Base-by-base conservation (phyloP, 345 rosid species). In the Pistacia integerrima region DNA sequence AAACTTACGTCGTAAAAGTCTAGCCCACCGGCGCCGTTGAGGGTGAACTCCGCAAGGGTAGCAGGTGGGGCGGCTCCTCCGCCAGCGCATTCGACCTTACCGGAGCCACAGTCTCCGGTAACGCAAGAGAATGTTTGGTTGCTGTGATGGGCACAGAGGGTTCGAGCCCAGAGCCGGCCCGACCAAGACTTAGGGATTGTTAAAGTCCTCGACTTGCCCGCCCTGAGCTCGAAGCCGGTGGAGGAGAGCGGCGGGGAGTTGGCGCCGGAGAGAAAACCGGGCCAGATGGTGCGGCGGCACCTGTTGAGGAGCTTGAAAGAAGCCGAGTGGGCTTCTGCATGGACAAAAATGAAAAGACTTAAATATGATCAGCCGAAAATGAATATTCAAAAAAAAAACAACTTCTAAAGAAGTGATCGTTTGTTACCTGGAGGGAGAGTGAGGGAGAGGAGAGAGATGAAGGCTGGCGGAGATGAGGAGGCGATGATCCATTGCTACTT, bases 101-200 rank as follows among this genome's bases (percentile, higher is more conserved):
- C 94, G 54, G 97, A 89, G 54, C 93, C 98, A 35, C 99, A 95
- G 28, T 95, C 97, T n/a, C 78, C 98, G 36, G 93, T 93, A 1
- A 79, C 67, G 80, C 98, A 95, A 59, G 86, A 54, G 84, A 92
- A 93, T 35, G 88, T 85, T 0, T 59, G 67, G 55, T 84, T 79
- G 22, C 85, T 66, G 49, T 90, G 88, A 13, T 22, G 81, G 30
- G 81, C 57, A 66, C 99, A 92, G 67, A 80, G 78, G 51, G 91
- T 82, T 75, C 99, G 76, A 20, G 82, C 98, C 99, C 99, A 95
- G 73, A 93, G 72, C 69, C 98, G 93, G 35, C 98, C 99, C 14
- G 94, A 91, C 99, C 99, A 95, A 0, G 87, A 77, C 7, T 49
- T 20, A 8, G 98, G 99, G 25, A 93, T 74, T 13, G 59, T 13